A percentile compares a stretch with the other conserved stretches of the same genome.
Evolutionary conservation across 2,329 filamentous ascomycete species (phyloP).

Genomic region (Magnaporthales sp.): DNA sequence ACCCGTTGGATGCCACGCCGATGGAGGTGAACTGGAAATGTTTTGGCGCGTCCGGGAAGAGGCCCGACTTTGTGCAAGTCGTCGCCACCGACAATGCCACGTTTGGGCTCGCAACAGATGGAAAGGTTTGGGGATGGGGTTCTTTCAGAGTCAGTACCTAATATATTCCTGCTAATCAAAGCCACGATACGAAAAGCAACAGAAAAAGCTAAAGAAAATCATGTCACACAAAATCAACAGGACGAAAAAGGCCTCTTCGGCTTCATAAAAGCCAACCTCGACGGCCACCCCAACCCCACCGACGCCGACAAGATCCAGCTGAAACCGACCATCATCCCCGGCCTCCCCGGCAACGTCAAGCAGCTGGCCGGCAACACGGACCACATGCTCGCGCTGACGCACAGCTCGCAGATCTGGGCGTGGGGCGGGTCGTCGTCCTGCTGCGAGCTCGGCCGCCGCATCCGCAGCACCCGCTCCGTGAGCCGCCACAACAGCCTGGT

Average conservation of each 20-base stretch:
- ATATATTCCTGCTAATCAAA: no score
- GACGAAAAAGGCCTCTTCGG: constrained; percentile 1
- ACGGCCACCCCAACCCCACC: not conserved
- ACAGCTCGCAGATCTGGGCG: constrained; percentile 64
- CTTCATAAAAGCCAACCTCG: constrained; percentile 1
- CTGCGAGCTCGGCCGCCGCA: constrained; percentile 1
- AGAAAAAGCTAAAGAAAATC: not conserved
- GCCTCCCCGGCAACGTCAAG: constrained; percentile 37
- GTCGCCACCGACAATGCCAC: constrained; percentile 61
- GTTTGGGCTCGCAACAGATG: constrained; percentile 33
- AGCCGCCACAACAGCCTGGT: not conserved
- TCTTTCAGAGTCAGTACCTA: not conserved
- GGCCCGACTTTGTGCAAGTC: constrained; percentile 37
- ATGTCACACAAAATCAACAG: not conserved
- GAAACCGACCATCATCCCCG: constrained; percentile 36
- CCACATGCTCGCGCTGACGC: constrained; percentile 55
- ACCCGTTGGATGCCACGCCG: constrained; percentile 51
- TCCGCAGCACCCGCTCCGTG: not conserved
- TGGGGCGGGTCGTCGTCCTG: constrained; percentile 58
- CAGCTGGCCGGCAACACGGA: constrained; percentile 46
- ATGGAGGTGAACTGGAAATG: constrained; percentile 38
- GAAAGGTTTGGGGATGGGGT: constrained; percentile 3
- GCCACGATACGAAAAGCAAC: not conserved
- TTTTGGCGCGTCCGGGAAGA: constrained; percentile 22
- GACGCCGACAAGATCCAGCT: constrained; percentile 2